A percentile compares a stretch with the other conserved stretches of the same genome.
These are phyloP conservation scores for Russula brevipes DNA, from an alignment of 768 basidiomycete species.

Conservation along the genomic window DNA sequence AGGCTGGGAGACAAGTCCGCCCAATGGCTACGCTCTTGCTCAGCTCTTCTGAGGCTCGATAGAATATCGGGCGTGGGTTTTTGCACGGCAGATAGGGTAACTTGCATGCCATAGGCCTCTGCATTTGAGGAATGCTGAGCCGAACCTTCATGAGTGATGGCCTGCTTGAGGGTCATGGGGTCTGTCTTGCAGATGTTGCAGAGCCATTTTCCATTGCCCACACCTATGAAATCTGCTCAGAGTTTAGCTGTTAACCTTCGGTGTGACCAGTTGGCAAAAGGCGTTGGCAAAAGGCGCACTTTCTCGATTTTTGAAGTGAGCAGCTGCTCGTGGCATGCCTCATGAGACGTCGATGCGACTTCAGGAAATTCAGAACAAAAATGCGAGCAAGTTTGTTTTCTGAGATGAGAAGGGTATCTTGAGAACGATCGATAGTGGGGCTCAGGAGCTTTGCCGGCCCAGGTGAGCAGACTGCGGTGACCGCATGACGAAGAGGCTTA, in stretches of 20 bases:
- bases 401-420: slow-evolving; percentile 8
- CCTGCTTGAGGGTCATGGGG: slow-evolving; percentile 30
- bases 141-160: slow-evolving; percentile 33
- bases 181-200: slow-evolving; percentile 34
- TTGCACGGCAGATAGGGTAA: slow-evolving; percentile 8
- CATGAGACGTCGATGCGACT: slow-evolving; percentile 6
- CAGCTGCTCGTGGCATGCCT: slow-evolving; percentile 18
- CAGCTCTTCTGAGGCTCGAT: slow-evolving; percentile 8
- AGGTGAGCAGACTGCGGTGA: slow-evolving; percentile 19
- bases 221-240: slow-evolving; percentile 28
- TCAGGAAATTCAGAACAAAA: background rate
- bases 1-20: slow-evolving; percentile 20
- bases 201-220: slow-evolving; percentile 30
- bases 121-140: slow-evolving; percentile 26
- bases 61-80: slow-evolving; percentile 1
- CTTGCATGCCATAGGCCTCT: slow-evolving; percentile 18
- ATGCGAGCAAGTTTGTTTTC: background rate
- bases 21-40: slow-evolving; percentile 19
- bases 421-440: slow-evolving; percentile 14
- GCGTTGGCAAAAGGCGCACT: background rate
- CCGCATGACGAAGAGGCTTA: slow-evolving; percentile 11
- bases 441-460: slow-evolving; percentile 18
- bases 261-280: background rate
- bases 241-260: background rate
- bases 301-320: slow-evolving; percentile 10